A percentile compares a stretch with the other conserved stretches of the same genome.
Conservation (phyloP, 495 filamentous ascomycete species). For the Aspergillus nidulans region DNA sequence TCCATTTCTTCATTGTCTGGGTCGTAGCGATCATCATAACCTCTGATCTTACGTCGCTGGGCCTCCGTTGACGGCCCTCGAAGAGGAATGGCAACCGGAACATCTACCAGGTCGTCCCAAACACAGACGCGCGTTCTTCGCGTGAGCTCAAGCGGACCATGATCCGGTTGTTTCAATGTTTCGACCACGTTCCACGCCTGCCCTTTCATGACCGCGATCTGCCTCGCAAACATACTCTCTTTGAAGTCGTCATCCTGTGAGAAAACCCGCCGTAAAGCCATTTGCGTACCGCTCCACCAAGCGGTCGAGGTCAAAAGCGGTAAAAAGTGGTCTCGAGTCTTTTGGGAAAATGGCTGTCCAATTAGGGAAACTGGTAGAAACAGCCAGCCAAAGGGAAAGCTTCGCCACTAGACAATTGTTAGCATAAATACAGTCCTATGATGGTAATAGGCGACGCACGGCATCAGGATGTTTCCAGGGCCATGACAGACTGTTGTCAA, state of each 20-base stretch:
- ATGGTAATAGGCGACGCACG: conserved; percentile 25
- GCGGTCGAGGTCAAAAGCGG: conserved; percentile 86
- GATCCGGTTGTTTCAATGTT: conserved; percentile 85
- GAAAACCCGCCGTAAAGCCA: conserved; percentile 77
- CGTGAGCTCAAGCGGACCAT: conserved; percentile 90
- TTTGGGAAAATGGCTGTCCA: conserved; percentile 90
- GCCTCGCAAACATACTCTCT: conserved; percentile 93
- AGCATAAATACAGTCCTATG: conserved; percentile 6
- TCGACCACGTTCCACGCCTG: conserved; percentile 99
- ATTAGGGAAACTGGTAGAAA: conserved; percentile 96
- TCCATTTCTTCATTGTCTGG: conserved; percentile 81
- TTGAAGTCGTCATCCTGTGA: conserved; percentile 92
- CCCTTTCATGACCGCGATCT: conserved; percentile 98
- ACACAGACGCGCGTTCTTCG: conserved; percentile 87
- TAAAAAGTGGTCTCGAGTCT: conserved; percentile 88
- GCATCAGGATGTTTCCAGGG: conserved; percentile 99
- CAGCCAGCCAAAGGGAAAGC: conserved; percentile 97
- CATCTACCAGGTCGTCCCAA: conserved; percentile 96
- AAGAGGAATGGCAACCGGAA: conserved; percentile 89
- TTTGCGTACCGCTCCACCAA: conserved; percentile 96
- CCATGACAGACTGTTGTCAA: conserved; percentile 97
- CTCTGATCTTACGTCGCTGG: conserved; percentile 53
- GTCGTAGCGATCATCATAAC: conserved; percentile 29
- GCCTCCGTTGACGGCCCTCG: conserved; percentile 71
- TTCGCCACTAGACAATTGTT: conserved; percentile 56